These are phyloP conservation scores for Cytospora paraplurivora DNA, from an alignment of 2,329 filamentous ascomycete genomes.

Conservation along the genomic window DNA sequence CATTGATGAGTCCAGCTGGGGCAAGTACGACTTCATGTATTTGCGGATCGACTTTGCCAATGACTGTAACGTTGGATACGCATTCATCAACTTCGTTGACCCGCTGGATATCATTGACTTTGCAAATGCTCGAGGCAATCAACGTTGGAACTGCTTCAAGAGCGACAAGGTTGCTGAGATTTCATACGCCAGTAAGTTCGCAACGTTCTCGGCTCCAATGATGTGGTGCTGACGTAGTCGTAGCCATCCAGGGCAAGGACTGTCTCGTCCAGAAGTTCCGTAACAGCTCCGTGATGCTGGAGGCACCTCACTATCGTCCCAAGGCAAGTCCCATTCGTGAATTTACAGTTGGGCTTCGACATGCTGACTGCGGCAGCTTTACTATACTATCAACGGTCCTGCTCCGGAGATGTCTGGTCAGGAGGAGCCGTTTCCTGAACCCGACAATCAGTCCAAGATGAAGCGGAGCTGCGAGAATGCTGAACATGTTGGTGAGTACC, in stretches of 20 bases:
- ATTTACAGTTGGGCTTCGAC: neutral
- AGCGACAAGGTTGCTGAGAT: constrained; percentile 86
- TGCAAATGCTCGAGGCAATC: constrained; percentile 68
- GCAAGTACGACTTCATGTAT: constrained; percentile 94
- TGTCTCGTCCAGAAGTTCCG: constrained; percentile 93
- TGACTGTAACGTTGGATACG: constrained; percentile 91
- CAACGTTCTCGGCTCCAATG: neutral
- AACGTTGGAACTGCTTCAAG: constrained; percentile 78
- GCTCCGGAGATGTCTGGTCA: constrained; percentile 60
- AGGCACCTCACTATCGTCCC: constrained; percentile 77
- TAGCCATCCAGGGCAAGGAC: constrained; percentile 89
- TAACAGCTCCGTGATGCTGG: constrained; percentile 94
- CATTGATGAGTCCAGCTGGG: constrained; percentile 75
- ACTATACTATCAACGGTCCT: constrained; percentile 53
- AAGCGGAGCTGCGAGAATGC: constrained; percentile 86
- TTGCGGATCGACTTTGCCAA: constrained; percentile 86
- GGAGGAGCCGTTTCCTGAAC: constrained; percentile 74
- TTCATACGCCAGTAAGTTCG: constrained; percentile 83
- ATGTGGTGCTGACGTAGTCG: constrained; percentile 33
- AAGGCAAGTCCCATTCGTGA: constrained; percentile 57
- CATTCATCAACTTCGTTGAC: constrained; percentile 92
- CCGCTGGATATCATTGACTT: constrained; percentile 76
- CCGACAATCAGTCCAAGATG: constrained; percentile 86
- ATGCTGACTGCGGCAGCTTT: constrained; percentile 46
- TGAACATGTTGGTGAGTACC: constrained; percentile 71